A percentile compares a stretch with the other conserved stretches of the same genome.
Conservation (phyloP, 257 asterid genomes). For the Nicotiana paniculata region DNA sequence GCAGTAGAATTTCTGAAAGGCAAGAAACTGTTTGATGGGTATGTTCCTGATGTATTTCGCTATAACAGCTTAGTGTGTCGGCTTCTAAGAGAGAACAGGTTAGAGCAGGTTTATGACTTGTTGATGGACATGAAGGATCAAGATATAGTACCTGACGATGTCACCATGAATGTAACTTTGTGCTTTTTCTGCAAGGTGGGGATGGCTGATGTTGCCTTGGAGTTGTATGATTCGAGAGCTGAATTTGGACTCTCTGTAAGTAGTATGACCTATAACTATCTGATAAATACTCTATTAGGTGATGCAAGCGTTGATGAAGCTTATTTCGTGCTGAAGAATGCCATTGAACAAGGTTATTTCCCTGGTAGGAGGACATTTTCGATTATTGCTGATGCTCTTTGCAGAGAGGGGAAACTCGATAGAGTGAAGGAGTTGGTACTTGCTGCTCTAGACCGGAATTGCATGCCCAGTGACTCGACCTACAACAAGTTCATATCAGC, state of each 20-base stretch:
- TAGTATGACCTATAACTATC: conserved; percentile 69
- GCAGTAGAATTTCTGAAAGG: conserved; percentile 63
- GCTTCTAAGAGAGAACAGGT: conserved; percentile 67
- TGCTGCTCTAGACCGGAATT: conserved; percentile 38
- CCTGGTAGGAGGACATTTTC: conserved; percentile 55
- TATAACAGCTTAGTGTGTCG: conserved; percentile 50
- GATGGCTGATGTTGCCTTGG: conserved; percentile 57
- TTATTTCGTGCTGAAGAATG: conserved; percentile 38
- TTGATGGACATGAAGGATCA: conserved; percentile 68
- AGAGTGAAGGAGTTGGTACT: conserved; percentile 59
- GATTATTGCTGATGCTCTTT: conserved; percentile 49
- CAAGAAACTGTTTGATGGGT: conserved; percentile 45
- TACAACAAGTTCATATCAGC: conserved; percentile 56
- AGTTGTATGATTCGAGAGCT: conserved; percentile 55
- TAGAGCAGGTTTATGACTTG: conserved; percentile 61
- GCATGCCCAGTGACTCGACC: conserved; percentile 29
- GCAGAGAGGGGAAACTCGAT: conserved; percentile 62
- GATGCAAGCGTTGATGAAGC: conserved; percentile 50
- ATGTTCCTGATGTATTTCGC: conserved; percentile 59
- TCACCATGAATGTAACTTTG: conserved; percentile 66
- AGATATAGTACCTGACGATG: conserved; percentile 44
- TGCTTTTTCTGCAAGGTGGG: conserved; percentile 84
- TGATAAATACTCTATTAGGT: conserved; percentile 58
- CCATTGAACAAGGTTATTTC: conserved; percentile 50
- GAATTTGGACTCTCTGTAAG: conserved; percentile 68